Base-by-base conservation (phyloP, 768 basidiomycete species). In the Ramaria rubella region DNA sequence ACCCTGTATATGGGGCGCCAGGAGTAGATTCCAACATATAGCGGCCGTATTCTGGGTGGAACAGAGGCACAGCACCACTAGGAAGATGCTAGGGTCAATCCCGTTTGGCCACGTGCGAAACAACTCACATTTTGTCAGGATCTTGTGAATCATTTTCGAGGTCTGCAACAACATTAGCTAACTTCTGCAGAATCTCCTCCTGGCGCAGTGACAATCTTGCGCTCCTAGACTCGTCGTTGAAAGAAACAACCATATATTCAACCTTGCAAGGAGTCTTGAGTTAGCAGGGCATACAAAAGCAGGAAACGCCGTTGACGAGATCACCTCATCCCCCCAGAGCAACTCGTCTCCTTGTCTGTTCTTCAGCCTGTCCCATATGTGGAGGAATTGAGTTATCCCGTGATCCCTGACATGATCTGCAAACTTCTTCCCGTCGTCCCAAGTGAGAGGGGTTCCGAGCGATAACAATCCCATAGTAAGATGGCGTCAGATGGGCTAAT, bases 21-120 rank as follows among this genome's bases (percentile, higher is more conserved):
- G 96, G 96, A 0, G 95, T 99, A 2, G 93, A 93, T 69, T 99
- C 96, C 52, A 99, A 79, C 96, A 99, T 99, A 74, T 90, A 98
- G 36, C 94, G 81, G 38, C 96, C 96, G 73, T 97, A 99, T 71
- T 99, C 96, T 17, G 95, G 95, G 67, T 98, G 96, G 66, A 94
- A 98, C 12, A 86, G 88, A 2, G 96, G 96, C 24, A 92, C 81
- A 2, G 83, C 76, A 43, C 83, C 73, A 34, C 87, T 92, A 45
- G 44, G 31, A 53, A 8, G 48, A 61, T 49, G 12, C 46, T 63
- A 12, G 24, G 24, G 24, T 30, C 40, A 19, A 48, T 27, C 17
- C 52, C 27, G 14, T 30, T n/a, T 31, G 53, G 24, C 30, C 34
- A 11, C 44, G 40, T 46, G 53, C 49, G 23, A 27, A 34, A 48